phyloP scores from a whole-genome alignment of 768 basidiomycete genomes.

The Tricholoma furcatifolium region DNA sequence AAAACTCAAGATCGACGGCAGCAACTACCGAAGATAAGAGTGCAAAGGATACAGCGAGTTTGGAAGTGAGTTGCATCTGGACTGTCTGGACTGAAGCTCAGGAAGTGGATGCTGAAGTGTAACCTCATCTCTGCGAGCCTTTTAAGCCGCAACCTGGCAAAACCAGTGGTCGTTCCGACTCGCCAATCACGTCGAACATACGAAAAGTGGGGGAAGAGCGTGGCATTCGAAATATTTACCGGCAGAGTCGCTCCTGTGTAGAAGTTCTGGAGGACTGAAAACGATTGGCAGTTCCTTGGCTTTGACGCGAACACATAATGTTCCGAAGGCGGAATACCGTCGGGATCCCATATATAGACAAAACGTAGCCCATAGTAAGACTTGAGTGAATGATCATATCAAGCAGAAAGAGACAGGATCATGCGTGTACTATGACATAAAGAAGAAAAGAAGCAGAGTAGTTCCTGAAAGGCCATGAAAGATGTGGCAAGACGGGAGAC shows the following conservation, averaged over 20 bases:
- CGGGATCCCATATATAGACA: neutral
- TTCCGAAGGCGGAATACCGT: neutral
- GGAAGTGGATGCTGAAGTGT: neutral
- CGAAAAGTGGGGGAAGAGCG: slow-evolving; percentile 1
- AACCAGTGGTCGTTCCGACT: neutral
- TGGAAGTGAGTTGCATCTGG: slow-evolving; percentile 3
- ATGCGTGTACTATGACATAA: slow-evolving; percentile 3
- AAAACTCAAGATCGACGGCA: slow-evolving; percentile 8
- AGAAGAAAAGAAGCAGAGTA: neutral
- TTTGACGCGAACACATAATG: neutral
- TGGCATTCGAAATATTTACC: neutral
- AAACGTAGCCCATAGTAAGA: neutral
- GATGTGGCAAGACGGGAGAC: neutral
- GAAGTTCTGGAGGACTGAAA: neutral
- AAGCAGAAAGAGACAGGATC: slow-evolving; percentile 3
- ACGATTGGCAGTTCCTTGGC: slow-evolving; percentile 1
- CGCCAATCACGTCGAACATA: slow-evolving; percentile 4
- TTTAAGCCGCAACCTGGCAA: slow-evolving; percentile 2
- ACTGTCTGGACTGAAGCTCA: neutral
- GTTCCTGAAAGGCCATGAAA: neutral
- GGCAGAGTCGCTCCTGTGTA: neutral
- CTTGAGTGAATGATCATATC: slow-evolving; percentile 5
- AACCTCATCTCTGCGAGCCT: neutral
- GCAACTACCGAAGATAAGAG: slow-evolving; percentile 1
- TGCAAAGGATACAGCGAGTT: neutral